Percentiles rank a stretch among this genome's conserved stretches.
Evolutionary conservation across 345 rosid species (phyloP).

Genomic region (Boechera divaricarpa): DNA sequence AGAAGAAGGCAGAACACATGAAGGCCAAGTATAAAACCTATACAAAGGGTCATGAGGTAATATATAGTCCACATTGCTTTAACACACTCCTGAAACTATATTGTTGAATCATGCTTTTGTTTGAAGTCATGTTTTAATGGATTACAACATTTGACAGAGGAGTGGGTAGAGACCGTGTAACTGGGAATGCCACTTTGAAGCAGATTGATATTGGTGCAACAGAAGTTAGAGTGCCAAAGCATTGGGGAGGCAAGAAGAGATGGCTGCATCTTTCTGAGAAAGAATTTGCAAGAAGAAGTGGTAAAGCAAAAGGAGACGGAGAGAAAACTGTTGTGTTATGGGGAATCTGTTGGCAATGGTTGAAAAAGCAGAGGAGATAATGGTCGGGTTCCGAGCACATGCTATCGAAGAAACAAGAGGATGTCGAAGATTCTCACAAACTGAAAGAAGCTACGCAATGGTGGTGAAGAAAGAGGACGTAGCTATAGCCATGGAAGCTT

Average conservation of each 20-base stretch:
- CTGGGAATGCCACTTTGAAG: too few relatives aligned
- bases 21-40: conserved; percentile 80
- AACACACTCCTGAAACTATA: neutral
- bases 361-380: conserved; percentile 60
- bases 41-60: conserved; percentile 97
- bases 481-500: conserved; percentile 41
- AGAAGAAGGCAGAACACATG: conserved; percentile 81
- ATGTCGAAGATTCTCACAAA: conserved; percentile 38
- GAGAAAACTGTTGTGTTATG: conserved; percentile 67
- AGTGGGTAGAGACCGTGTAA: conserved; percentile 75
- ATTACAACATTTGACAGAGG: conserved; percentile 52
- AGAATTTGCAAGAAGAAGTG: conserved; percentile 81
- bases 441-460: conserved; percentile 36
- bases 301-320: conserved; percentile 92
- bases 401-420: conserved; percentile 62
- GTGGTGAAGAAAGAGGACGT: conserved; percentile 44
- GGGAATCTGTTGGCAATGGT: conserved; percentile 66
- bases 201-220: conserved; percentile 88
- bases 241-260: conserved; percentile 91
- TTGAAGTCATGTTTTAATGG: conserved; percentile 17
- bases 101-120: neutral
- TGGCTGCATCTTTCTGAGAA: conserved; percentile 84
- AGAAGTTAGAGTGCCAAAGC: conserved; percentile 90
- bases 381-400: conserved; percentile 54
- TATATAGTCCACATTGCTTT: conserved; percentile 17